Conservation (phyloP, 345 rosid species). For the Iberis pinnata region DNA sequence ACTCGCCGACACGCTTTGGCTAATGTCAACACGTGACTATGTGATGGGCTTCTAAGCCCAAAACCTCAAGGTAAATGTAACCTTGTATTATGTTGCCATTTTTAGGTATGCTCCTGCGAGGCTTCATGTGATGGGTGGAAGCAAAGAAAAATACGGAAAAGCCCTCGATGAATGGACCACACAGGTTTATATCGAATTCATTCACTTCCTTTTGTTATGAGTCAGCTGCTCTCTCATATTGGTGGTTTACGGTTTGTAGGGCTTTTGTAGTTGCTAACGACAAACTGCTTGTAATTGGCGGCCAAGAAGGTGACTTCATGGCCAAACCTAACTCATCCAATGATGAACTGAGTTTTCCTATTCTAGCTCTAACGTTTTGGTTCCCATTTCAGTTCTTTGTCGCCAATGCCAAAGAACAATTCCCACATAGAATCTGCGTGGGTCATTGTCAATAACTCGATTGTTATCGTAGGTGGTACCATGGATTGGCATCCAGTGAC, state of each 20-base stretch:
- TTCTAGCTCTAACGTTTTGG: not conserved
- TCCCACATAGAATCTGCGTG: constrained; percentile 82
- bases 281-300: constrained; percentile 56
- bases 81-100: not conserved
- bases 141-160: constrained; percentile 79
- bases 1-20: too few relatives aligned
- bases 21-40: too few relatives aligned
- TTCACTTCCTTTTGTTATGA: not conserved
- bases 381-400: too few relatives aligned
- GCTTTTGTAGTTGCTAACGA: constrained; percentile 51
- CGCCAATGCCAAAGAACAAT: constrained; percentile 74
- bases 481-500: constrained; percentile 76
- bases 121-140: constrained; percentile 87
- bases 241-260: constrained; percentile 36
- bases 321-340: constrained; percentile 79
- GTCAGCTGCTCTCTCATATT: not conserved
- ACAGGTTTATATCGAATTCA: constrained; percentile 40
- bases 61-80: too few relatives aligned
- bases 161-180: constrained; percentile 73
- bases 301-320: constrained; percentile 92
- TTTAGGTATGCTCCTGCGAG: constrained; percentile 89
- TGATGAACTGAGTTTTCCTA: constrained; percentile 25
- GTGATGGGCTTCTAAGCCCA: too few relatives aligned
- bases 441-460: constrained; percentile 68
- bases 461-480: constrained; percentile 68